Conservation (phyloP, 176 grass and related monocot species). For the Lolium multiflorum region DNA sequence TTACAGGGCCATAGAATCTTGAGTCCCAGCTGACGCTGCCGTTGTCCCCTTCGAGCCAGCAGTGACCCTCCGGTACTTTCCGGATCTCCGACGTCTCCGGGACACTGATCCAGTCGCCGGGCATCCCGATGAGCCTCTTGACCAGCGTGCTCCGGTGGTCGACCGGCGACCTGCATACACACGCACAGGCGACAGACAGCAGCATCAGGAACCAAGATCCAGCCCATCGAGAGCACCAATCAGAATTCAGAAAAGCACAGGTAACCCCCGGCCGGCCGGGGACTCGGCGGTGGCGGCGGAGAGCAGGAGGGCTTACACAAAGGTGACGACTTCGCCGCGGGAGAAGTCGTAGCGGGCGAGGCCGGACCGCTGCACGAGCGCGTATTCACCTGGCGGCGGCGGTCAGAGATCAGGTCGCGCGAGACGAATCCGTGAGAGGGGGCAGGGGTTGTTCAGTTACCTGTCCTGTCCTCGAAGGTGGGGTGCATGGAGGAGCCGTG, state of each 20-base stretch:
- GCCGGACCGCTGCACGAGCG: conserved; percentile 49
- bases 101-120: conserved; percentile 79
- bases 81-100: conserved; percentile 59
- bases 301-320: conserved; percentile 50
- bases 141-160: conserved; percentile 38
- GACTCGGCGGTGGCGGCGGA: neutral
- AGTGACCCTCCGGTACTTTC: conserved; percentile 70
- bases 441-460: neutral
- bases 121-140: conserved; percentile 72
- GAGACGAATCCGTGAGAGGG: neutral
- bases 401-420: neutral
- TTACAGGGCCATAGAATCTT: conserved; percentile 69
- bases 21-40: conserved; percentile 61
- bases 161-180: conserved; percentile 44
- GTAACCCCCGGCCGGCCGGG: neutral
- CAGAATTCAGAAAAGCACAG: neutral
- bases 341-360: conserved; percentile 67
- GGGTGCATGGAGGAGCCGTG: conserved; percentile 76
- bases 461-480: conserved; percentile 49
- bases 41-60: conserved; percentile 95
- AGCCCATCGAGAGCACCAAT: neutral
- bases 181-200: neutral
- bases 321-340: conserved; percentile 68
- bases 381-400: conserved; percentile 35
- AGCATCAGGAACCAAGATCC: conserved; percentile 6